These are phyloP conservation scores for Tolypocladium cylindrosporum DNA, from an alignment of 2,329 filamentous ascomycete species.

Conservation along the genomic window DNA sequence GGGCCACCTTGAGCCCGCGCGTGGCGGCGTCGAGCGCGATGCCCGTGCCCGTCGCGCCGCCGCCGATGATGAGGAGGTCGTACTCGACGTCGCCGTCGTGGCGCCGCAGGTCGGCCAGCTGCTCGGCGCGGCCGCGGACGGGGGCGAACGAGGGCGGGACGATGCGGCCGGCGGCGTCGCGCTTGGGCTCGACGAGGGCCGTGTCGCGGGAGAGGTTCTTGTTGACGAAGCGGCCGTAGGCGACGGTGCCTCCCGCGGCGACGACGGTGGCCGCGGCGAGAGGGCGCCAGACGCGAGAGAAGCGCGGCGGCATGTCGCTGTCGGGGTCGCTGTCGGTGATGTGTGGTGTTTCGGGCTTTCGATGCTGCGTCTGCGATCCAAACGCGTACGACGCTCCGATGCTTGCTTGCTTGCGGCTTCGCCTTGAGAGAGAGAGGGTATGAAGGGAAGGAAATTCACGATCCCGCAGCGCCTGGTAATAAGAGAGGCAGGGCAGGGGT, in stretches of 20 bases:
- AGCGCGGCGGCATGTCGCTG: conserved; percentile 21
- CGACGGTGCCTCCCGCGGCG: conserved; percentile 17
- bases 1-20: conserved; percentile 66
- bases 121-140: conserved; percentile 23
- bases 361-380: not conserved
- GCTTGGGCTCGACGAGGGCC: conserved; percentile 22
- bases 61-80: conserved; percentile 70
- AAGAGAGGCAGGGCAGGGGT: not conserved
- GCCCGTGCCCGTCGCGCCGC: conserved; percentile 68
- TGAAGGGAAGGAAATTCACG: not conserved
- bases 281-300: conserved; percentile 24
- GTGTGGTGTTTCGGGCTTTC: not conserved
- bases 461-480: not conserved
- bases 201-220: conserved; percentile 20
- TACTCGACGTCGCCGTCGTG: conserved; percentile 37
- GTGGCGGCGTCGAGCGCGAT: conserved; percentile 76
- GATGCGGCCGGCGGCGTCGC: conserved; percentile 25
- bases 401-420: not conserved
- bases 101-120: conserved; percentile 29
- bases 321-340: not conserved
- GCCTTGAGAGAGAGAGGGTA: not conserved
- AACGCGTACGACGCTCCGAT: not conserved
- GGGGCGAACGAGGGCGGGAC: conserved; percentile 25
- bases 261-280: conserved; percentile 19
- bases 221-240: conserved; percentile 16